Evolutionary conservation across 352 stramenopile species (phyloP).

Genomic region (Phytopythium oedochilum): DNA sequence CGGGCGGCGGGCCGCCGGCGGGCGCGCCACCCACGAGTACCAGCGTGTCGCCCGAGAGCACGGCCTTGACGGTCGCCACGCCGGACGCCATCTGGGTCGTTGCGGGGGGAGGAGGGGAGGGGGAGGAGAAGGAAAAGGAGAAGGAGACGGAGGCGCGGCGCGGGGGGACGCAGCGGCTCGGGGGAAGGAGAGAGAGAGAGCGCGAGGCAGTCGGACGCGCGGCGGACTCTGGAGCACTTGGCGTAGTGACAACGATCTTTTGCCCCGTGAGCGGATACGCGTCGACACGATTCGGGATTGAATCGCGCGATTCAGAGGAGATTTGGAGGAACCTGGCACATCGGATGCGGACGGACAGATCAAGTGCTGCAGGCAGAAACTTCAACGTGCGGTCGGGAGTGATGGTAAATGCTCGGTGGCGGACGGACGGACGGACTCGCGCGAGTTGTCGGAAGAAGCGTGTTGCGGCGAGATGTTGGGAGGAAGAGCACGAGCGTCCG

Average conservation of each 20-base stretch:
- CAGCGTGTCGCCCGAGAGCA: conserved; percentile 97
- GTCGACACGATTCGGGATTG: background rate
- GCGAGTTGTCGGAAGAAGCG: too few relatives aligned
- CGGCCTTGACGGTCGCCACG: conserved; percentile 95
- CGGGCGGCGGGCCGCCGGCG: conserved; percentile 87
- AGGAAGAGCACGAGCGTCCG: too few relatives aligned
- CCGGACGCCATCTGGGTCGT: conserved; percentile 63
- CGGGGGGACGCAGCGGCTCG: background rate
- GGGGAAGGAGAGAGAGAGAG: background rate
- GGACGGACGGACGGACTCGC: too few relatives aligned
- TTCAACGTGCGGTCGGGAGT: background rate
- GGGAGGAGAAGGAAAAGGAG: background rate
- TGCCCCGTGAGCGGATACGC: background rate
- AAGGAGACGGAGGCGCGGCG: background rate
- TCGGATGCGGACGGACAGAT: background rate
- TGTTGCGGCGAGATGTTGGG: too few relatives aligned
- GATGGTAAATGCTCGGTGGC: too few relatives aligned
- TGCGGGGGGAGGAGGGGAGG: background rate
- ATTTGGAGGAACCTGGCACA: background rate
- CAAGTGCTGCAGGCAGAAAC: background rate
- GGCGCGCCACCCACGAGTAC: conserved; percentile 90
- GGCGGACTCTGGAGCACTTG: background rate
- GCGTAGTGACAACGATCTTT: background rate
- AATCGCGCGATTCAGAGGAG: background rate
- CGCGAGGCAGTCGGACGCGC: background rate